phyloP scores from a whole-genome alignment of 225 moss, liverwort and hornwort genomes.

The Polytrichum formosum region DNA sequence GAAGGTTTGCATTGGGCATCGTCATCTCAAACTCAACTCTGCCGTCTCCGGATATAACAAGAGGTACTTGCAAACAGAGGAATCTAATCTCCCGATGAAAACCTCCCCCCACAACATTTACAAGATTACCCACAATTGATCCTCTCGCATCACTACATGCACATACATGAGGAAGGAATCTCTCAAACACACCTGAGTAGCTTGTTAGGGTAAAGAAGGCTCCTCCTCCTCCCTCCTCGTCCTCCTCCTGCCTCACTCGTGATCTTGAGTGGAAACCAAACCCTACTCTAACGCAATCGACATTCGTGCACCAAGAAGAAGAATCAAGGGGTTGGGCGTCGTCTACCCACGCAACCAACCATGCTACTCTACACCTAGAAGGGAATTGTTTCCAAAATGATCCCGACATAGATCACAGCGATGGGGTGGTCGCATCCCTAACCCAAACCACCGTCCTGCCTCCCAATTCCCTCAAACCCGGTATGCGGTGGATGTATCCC shows the following conservation, averaged over 20 bases:
- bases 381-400: neutral
- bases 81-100: too few relatives aligned
- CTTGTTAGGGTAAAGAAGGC: neutral
- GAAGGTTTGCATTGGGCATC: too few relatives aligned
- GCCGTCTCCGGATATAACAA: too few relatives aligned
- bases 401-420: constrained; percentile 7
- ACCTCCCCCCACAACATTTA: too few relatives aligned
- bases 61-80: too few relatives aligned
- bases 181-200: neutral
- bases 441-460: neutral
- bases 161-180: neutral
- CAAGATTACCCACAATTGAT: too few relatives aligned
- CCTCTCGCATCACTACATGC: too few relatives aligned
- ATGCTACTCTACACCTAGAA: constrained; percentile 6
- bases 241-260: neutral
- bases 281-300: neutral
- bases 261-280: neutral
- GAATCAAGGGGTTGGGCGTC: neutral
- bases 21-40: too few relatives aligned
- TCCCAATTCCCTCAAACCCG: too few relatives aligned
- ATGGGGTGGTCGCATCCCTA: neutral
- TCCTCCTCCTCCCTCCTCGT: constrained; percentile 1
- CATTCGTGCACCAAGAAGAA: neutral
- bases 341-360: constrained; percentile 11
- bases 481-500: too few relatives aligned